phyloP scores from a whole-genome alignment of 148 eudicot genomes.

The Rhododendron ferrugineum region DNA sequence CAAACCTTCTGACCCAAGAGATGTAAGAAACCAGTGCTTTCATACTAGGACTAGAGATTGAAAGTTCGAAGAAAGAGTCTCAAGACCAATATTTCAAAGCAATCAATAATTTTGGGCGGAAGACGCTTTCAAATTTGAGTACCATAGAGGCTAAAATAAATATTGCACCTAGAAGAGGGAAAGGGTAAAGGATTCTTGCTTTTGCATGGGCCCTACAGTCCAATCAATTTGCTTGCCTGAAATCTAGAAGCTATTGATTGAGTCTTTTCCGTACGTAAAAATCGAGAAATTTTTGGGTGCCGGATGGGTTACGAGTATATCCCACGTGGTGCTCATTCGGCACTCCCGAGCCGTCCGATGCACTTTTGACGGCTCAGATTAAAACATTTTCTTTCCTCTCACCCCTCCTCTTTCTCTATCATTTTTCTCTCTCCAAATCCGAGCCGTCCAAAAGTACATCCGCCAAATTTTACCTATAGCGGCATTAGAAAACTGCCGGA shows the following conservation, averaged over 20 bases:
- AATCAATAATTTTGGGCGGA: background rate
- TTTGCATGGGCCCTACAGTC: background rate
- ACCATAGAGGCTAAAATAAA: background rate
- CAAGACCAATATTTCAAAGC: background rate
- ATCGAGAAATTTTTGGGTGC: too few species aligned
- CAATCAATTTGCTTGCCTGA: background rate
- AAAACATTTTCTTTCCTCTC: too few species aligned
- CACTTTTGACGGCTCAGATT: too few species aligned
- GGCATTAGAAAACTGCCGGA: too few species aligned
- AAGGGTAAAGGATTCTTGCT: background rate
- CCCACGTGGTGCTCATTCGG: too few species aligned
- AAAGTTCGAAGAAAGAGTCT: background rate
- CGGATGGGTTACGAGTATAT: too few species aligned
- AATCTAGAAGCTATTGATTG: background rate
- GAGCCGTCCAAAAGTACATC: too few species aligned
- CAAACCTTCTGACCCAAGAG: background rate
- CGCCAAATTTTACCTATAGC: too few species aligned
- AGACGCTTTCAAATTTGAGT: background rate
- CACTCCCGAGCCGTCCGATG: too few species aligned
- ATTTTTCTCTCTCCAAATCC: too few species aligned
- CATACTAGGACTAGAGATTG: background rate
- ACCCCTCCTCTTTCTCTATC: too few species aligned
- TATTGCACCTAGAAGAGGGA: background rate
- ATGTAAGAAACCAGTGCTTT: background rate
- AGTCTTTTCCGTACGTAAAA: background rate